Evolutionary conservation across 805 yeast genomes (phyloP), one percentile per base, ranked within the genome.

Genomic region (Zygosaccharomyces pseudorouxii): DNA sequence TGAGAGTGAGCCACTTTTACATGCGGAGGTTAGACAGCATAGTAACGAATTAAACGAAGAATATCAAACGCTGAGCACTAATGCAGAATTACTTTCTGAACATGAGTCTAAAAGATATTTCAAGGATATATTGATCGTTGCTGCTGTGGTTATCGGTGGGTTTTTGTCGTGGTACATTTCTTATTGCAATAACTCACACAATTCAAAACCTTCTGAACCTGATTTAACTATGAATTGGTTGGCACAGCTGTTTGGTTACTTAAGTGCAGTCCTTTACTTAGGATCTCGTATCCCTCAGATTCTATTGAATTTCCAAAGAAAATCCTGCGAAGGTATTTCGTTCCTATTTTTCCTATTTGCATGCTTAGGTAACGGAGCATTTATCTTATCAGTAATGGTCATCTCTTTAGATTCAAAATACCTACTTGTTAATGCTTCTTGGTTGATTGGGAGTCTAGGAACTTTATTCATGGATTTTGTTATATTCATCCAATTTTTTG

Each of bases 241-340:
- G 54, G 98, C 97, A 1, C 99, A 92, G 68, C 65, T 80, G 37
- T 89, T 89, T 66, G 99, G 99, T 31, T 81, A 82, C 73, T 60
- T 79, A 45, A 84, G 90, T 71, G 93, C 95, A 6, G 63, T 72
- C 1, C 71, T 86, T 36, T 86, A 86, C 60, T 69, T 92, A 51
- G 96, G 96, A 2, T 90, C 98, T 14, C 75, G 99, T 58, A 69
- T 93, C 25, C 99, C 99, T 1, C 99, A 93, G 70, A 88, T 93
- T 46, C 65, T 88, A 50, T 75, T 92, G 52, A 93, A 93, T 69
- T 88, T 76, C 62, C 75, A 83, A 64, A 78, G 97, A 62, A 90
- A 89, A 69, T 85, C 95, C 1, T 89, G 97, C 64, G 98, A 93
- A 53, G 98, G 98, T 20, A 86, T 92, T 42, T 88, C 96, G 9